These are phyloP conservation scores for Zarea fungicola DNA, from an alignment of 2,329 filamentous ascomycete genomes.

Conservation along the genomic window DNA sequence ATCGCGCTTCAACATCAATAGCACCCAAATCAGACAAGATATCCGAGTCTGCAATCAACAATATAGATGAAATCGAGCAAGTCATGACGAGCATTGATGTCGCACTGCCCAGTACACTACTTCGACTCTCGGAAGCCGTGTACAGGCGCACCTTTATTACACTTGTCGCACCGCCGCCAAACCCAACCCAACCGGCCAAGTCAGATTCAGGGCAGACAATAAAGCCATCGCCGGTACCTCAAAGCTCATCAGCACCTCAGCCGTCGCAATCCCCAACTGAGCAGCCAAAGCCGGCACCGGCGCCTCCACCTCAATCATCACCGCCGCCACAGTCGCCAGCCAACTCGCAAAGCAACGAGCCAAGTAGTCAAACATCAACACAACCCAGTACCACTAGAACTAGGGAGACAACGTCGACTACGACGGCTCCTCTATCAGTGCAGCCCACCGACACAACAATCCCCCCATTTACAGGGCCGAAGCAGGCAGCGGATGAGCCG, in stretches of 20 bases:
- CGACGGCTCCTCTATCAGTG: not conserved
- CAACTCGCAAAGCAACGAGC: not conserved
- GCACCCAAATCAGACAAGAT: no score
- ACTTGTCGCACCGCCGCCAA: not conserved
- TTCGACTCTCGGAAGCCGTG: not conserved
- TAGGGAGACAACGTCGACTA: not conserved
- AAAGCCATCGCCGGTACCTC: not conserved
- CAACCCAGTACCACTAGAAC: not conserved
- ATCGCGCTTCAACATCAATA: no score
- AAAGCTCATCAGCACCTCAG: not conserved
- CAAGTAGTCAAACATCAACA: not conserved
- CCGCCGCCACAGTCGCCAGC: not conserved
- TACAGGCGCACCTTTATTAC: not conserved
- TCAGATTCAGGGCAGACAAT: not conserved
- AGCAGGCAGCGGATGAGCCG: not conserved
- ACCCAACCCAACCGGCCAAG: not conserved
- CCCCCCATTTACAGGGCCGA: not conserved
- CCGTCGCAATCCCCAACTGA: not conserved
- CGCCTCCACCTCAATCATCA: not conserved
- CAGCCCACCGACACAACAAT: not conserved
- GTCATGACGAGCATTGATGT: no score
- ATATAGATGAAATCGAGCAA: no score
- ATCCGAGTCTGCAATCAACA: no score
- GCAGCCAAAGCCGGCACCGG: not conserved
- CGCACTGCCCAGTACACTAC: no score